Conservation (phyloP, 2,329 filamentous ascomycete genomes). For the Amphichorda felina region DNA sequence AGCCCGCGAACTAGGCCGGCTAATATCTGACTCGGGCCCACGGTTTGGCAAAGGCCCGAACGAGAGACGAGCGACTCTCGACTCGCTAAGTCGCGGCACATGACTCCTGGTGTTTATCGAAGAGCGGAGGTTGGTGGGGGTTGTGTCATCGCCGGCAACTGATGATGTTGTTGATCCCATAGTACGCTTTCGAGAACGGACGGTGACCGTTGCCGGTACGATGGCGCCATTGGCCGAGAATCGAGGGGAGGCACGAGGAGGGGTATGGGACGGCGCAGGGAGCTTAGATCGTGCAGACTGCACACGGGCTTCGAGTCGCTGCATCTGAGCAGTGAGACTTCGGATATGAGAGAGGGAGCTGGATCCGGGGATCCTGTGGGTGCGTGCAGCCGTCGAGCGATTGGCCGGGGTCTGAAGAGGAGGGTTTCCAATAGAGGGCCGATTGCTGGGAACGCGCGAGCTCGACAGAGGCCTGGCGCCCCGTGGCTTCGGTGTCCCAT, state of each 20-base stretch:
- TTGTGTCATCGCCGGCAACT: constrained; percentile 36
- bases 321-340: constrained; percentile 91
- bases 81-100: constrained; percentile 46
- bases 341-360: constrained; percentile 86
- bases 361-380: constrained; percentile 40
- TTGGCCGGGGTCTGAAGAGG: constrained; percentile 34
- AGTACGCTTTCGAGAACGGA: constrained; percentile 59
- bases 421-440: constrained; percentile 34
- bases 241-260: constrained; percentile 71
- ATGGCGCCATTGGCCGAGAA: constrained; percentile 24
- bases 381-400: constrained; percentile 36
- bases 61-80: constrained; percentile 50
- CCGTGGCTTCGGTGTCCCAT: constrained; percentile 41
- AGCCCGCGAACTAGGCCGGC: constrained; percentile 62
- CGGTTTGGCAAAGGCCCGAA: constrained; percentile 51
- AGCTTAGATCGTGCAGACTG: constrained; percentile 86
- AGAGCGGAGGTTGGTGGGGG: constrained; percentile 28
- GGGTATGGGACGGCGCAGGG: constrained; percentile 66
- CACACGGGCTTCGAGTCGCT: constrained; percentile 86
- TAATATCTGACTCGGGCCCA: constrained; percentile 26
- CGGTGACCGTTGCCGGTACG: constrained; percentile 46
- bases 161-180: constrained; percentile 43
- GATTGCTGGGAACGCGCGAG: constrained; percentile 23
- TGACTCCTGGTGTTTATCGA: constrained; percentile 30
- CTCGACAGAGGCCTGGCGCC: constrained; percentile 32